Evolutionary conservation across 2,329 filamentous ascomycete genomes (phyloP).

Genomic region (Nigrospora sphaerica): DNA sequence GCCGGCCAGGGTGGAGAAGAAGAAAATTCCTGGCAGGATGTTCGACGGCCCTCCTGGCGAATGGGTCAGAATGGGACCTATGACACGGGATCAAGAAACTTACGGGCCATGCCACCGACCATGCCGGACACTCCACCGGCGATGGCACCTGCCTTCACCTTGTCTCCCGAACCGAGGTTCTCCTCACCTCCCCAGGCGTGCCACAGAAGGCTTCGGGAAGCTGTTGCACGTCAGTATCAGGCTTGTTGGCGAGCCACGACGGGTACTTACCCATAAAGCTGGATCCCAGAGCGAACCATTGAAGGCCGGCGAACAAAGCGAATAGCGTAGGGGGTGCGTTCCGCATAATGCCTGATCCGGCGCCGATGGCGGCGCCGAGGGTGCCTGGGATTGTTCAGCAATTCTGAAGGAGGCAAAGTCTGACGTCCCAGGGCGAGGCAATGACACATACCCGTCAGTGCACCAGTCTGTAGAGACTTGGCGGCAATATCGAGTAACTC

Average conservation of each 20-base stretch:
- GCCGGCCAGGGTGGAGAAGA: constrained; percentile 37
- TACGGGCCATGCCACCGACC: constrained; percentile 48
- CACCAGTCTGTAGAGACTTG: constrained; percentile 20
- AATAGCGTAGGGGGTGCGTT: constrained; percentile 63
- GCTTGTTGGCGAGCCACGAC: background rate
- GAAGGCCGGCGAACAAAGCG: constrained; percentile 63
- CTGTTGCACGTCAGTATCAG: constrained; percentile 23
- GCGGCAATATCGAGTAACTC: constrained; percentile 17
- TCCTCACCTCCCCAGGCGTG: constrained; percentile 43
- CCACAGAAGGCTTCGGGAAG: constrained; percentile 38
- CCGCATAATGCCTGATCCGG: constrained; percentile 64
- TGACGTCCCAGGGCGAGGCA: too few species aligned
- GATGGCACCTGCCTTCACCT: constrained; percentile 58
- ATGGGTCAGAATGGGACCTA: constrained; percentile 5
- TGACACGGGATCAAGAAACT: constrained; percentile 16
- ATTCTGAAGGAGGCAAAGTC: background rate
- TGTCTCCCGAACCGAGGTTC: constrained; percentile 49
- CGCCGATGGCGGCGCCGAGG: constrained; percentile 57
- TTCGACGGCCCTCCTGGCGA: constrained; percentile 42
- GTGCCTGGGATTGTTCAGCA: constrained; percentile 32
- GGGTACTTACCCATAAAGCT: constrained; percentile 63
- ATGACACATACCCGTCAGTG: constrained; percentile 14
- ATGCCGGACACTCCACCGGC: constrained; percentile 65
- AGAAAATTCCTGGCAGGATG: constrained; percentile 41
- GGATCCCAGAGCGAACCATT: constrained; percentile 74